Evolutionary conservation across 352 stramenopile genomes (phyloP), one percentile per base, ranked within the genome.

Genomic region (Phytophthora quininea): DNA sequence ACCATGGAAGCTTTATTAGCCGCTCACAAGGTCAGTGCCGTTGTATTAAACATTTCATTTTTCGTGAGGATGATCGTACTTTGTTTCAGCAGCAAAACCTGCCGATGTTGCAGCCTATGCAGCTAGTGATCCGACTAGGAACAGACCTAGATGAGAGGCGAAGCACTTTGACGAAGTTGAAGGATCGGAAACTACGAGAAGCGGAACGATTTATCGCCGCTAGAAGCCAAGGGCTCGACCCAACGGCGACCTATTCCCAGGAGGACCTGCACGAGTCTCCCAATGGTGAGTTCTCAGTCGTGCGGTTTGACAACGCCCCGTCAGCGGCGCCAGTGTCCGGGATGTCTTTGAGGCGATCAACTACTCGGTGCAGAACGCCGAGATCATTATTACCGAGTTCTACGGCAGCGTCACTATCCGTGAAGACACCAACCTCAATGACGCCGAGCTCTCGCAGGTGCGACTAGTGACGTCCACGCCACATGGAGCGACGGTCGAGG

Each of bases 301-400:
- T 72, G 12, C 71, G 70, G 6, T 79, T 84, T 12, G 76, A 84
- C 31, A 68, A 83, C 4, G 49, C 70, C 27, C 73, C 35, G 59
- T 90, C 79, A 51, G 50, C 3, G 63, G 47, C 14, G 38, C 57
- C 3, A 70, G 49, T 6, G 65, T 79, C 12, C 45, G 57, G 33
- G 58, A 50, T 3, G 67, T 87, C 6, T 85, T 79, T 33, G 68
- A 79, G 3, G 77, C 81, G 1, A 71, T 81, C 9, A 63, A 66
- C 47, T 76, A 76, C n/a, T 74, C 69, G 47, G 65, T 76, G 9
- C 52, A 58, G 33, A 87, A 88, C 45, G 57, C 79, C 3, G 76
- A 89, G 61, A 83, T 86, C 46, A 73, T 72, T 30, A 74, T 88
- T 56, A 79, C 78, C 2, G 80, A 89, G 50, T 59, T 71, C n/a